phyloP scores from a whole-genome alignment of 2,329 filamentous ascomycete genomes.

The Cordyceps cateniannulata region DNA sequence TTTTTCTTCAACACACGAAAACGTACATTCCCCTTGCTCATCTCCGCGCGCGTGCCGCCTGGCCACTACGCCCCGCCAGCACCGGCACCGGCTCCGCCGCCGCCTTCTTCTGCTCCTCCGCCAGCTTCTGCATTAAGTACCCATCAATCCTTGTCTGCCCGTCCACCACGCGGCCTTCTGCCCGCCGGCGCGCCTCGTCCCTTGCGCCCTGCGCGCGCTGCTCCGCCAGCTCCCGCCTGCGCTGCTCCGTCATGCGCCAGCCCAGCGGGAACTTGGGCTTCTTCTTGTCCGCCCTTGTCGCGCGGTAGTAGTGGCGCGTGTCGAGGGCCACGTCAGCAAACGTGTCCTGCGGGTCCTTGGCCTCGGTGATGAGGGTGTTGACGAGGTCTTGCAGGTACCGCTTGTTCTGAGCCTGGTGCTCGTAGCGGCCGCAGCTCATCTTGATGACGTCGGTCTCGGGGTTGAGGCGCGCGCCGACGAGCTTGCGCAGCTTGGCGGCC shows the following conservation, averaged over 20 bases:
- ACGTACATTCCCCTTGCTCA: not conserved
- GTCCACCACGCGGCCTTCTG: slow-evolving; percentile 52
- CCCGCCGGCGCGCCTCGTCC: slow-evolving; percentile 47
- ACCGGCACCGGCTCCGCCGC: slow-evolving; percentile 1
- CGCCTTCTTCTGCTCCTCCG: slow-evolving; percentile 29
- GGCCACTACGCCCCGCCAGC: not conserved
- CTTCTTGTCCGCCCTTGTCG: slow-evolving; percentile 40
- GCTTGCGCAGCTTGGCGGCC: slow-evolving; percentile 76
- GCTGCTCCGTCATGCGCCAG: slow-evolving; percentile 72
- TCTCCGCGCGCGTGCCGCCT: not conserved
- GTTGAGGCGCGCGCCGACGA: slow-evolving; percentile 81
- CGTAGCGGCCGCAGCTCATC: slow-evolving; percentile 86
- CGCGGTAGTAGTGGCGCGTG: slow-evolving; percentile 70
- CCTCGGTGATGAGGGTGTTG: slow-evolving; percentile 63
- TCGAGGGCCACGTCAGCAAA: slow-evolving; percentile 90
- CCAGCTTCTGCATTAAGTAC: slow-evolving; percentile 25
- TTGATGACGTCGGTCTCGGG: slow-evolving; percentile 73
- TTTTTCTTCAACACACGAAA: not conserved
- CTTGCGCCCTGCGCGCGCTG: slow-evolving; percentile 45
- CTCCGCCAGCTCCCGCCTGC: slow-evolving; percentile 58
- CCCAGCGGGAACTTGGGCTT: slow-evolving; percentile 69
- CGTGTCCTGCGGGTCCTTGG: slow-evolving; percentile 70
- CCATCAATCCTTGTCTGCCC: slow-evolving; percentile 44
- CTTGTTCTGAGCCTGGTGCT: slow-evolving; percentile 93
- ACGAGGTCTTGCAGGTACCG: slow-evolving; percentile 81